Percentiles rank a stretch among this genome's conserved stretches.
phyloP scores from a whole-genome alignment of 345 rosid species.

The Microcos paniculata region DNA sequence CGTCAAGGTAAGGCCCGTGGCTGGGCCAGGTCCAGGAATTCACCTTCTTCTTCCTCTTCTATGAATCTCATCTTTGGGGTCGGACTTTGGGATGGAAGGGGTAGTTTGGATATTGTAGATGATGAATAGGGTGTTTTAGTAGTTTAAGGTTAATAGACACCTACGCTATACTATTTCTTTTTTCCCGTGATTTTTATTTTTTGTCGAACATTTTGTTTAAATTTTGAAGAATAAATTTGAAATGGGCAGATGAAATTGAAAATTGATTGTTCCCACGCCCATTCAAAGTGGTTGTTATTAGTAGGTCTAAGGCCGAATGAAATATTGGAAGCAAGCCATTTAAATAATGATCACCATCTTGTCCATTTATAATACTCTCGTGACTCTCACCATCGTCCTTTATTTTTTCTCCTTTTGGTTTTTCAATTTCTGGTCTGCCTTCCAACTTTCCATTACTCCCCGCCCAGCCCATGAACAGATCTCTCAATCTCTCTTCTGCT shows the following conservation, averaged over 20 bases:
- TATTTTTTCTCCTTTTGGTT: background rate
- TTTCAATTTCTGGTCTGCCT: background rate
- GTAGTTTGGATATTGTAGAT: background rate
- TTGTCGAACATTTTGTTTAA: background rate
- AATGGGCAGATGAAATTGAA: background rate
- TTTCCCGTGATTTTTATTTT: too few species aligned
- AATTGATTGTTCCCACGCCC: background rate
- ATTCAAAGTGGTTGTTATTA: constrained; percentile 5
- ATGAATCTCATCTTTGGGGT: background rate
- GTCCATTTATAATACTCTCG: constrained; percentile 33
- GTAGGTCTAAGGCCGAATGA: background rate
- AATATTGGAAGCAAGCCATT: background rate
- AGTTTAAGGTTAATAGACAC: too few species aligned
- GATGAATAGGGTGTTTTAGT: background rate
- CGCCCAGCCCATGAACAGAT: constrained; percentile 14
- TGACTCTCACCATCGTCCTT: constrained; percentile 25
- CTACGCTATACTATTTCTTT: too few species aligned
- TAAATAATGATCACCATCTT: background rate
- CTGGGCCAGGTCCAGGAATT: background rate
- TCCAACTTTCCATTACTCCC: background rate
- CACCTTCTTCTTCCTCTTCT: background rate
- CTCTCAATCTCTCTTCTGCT: constrained; percentile 13
- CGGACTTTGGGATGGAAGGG: background rate
- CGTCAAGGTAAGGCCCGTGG: background rate
- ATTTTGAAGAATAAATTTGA: background rate